Evolutionary conservation across 495 filamentous ascomycete genomes (phyloP), one percentile per base, ranked within the genome.

Genomic region (Oidiodendron maius): DNA sequence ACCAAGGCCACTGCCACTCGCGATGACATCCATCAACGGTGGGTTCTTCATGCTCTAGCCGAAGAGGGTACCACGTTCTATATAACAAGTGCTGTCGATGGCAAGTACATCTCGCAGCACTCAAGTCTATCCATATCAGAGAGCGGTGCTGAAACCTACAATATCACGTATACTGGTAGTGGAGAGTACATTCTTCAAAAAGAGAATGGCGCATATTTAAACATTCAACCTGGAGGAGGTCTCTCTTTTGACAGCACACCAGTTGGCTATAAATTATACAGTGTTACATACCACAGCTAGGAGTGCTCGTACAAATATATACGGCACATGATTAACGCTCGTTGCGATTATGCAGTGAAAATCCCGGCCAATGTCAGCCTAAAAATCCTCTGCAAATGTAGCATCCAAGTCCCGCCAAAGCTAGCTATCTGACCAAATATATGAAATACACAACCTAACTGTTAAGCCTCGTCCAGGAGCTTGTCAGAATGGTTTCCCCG

Each of bases 191-290:
- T 25, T 2, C 40, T 56, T 22, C 28, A 51, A 38, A 51, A 51
- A 43, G 48, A 51, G 41, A 51, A 51, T 30, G 53, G 53, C 26
- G 24, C 42, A 23, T 56, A 41, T 23, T 45, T 51, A 13, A 51
- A 35, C 25, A 17, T 56, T 10, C 25, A 42, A 22, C 12, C 20
- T 8, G 42, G 41, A 32, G 53, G 53, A 16, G 21, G 13, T 17
- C 8, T 56, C 11, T 16, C 6, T 5, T 9, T 46, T 35, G 15
- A 3, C 11, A 37, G n/a, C 17, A 35, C 13, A 4, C 8, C 17
- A 8, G 4, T 5, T 18, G 6, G 17, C 1, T 46, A 5, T 13
- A 18, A 37, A 6, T 8, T 38, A 12, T 46, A 20, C 28, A 37
- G 28, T 38, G 44, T 46, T 16, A 46, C 44, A 20, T 46, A 46